phyloP scores from a whole-genome alignment of 176 grass and related monocot species.

The Paspalum vaginatum region DNA sequence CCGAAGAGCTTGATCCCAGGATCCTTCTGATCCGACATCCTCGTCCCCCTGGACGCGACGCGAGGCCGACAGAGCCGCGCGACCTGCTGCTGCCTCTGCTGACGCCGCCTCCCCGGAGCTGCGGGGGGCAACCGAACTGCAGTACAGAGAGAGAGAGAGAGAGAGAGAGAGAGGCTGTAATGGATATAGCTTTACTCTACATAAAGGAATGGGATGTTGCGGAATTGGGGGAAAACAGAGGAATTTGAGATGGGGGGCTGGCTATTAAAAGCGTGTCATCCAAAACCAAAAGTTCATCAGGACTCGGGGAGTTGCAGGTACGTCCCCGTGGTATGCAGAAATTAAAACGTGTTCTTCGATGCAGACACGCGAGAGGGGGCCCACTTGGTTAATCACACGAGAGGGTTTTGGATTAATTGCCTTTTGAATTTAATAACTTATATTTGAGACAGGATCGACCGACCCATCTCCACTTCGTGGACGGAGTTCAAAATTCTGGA shows the following conservation, averaged over 20 bases:
- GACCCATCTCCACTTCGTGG: too few species aligned
- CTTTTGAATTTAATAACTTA: too few species aligned
- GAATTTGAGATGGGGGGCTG: slow-evolving; percentile 1
- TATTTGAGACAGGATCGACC: too few species aligned
- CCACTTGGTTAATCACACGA: too few species aligned
- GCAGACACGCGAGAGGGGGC: too few species aligned
- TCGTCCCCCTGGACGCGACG: slow-evolving; percentile 11
- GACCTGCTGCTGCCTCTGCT: slow-evolving; percentile 13
- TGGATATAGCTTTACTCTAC: slow-evolving; percentile 37
- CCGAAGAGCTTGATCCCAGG: slow-evolving; percentile 94
- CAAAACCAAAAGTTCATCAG: neutral
- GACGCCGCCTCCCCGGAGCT: slow-evolving; percentile 12
- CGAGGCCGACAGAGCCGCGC: slow-evolving; percentile 26
- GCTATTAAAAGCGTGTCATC: slow-evolving; percentile 29
- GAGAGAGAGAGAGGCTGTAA: slow-evolving; percentile 8
- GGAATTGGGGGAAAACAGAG: slow-evolving; percentile 27
- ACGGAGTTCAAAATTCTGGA: too few species aligned
- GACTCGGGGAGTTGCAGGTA: neutral
- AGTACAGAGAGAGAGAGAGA: slow-evolving; percentile 11
- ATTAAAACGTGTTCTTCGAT: neutral
- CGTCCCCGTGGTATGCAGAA: neutral
- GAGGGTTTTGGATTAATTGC: too few species aligned
- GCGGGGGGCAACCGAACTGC: slow-evolving; percentile 33
- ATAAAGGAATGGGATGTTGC: slow-evolving; percentile 30
- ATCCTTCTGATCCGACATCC: slow-evolving; percentile 75